Evolutionary conservation across 2,329 filamentous ascomycete species (phyloP), one percentile per base, ranked within the genome.

Genomic region (Mollisiaceae sp.): DNA sequence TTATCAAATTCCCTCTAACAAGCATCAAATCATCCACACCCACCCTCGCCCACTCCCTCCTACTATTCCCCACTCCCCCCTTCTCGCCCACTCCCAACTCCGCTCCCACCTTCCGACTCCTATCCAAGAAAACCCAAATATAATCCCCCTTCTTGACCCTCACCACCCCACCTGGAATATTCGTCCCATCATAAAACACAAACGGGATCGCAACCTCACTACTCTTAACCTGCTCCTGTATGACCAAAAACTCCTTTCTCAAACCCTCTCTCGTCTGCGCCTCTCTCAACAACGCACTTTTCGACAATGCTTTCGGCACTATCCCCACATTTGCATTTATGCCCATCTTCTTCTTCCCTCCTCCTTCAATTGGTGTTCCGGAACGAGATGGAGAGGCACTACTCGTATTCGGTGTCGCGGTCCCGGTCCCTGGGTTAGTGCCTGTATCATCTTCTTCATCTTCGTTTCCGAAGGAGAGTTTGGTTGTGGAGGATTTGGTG

Each of bases 11-110:
- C 15, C 93, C 93, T 74, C 93, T 85, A 8, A 99, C 94, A 65
- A 97, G 83, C 88, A 99, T 93, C 76, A 99, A 79, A 80, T 99
- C 95, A 77, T 99, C 95, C 5, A 99, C 94, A 41, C 93, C 92
- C 36, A 98, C 91, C 64, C 94, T 85, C 3, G 94, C 94, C 95
- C 95, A 99, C 75, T 95, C 91, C 67, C 91, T 88, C 67, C 88
- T 90, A 70, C 77, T 80, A 76, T 84, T 81, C 79, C 63, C 27
- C 27, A 32, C 27, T 32, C 27, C 27, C 27, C 27, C 80, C 65
- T 80, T 86, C 64, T 83, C 88, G 59, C 89, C 91, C 0, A 94
- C 91, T 0, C 91, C 91, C 50, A 93, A 80, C 73, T 95, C 89
- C 1, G 94, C 94, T 14, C 93, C 94, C 0, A 97, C 89, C 77